Evolutionary conservation across 1,284 basidiomycete genomes (phyloP), one percentile per base, ranked within the genome.

Genomic region (Anthracocystis walkeri): DNA sequence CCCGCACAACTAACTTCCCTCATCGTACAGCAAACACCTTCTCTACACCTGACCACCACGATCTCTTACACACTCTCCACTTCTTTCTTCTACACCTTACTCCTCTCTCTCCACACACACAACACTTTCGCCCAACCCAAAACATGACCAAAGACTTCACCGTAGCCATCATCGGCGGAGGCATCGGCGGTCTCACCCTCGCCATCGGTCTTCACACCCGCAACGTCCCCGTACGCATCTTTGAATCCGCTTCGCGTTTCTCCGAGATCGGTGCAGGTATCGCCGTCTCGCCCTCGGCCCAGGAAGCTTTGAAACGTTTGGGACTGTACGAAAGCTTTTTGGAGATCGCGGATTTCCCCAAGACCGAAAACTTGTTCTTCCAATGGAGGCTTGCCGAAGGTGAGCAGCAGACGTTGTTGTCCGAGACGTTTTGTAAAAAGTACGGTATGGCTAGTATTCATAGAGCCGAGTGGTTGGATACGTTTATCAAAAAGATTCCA

Each of bases 221-320:
- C 0, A 57, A 60, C 41, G 58, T 78, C 5, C 60, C 61, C 20
- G 66, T 76, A 0, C 63, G 53, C 29, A 60, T 78, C 56, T 78
- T 76, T n/a, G 77, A 78, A 46, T 45, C 51, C 8, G 77, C 77
- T 10, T 25, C 63, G 27, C 48, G 65, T 44, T 77, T 75, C 48
- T 46, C 56, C 38, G 72, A 76, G 65, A 71, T 78, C 25, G 77
- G 77, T 7, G 77, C 77, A 0, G 77, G 77, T 2, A 70, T 78
- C 25, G 52, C 73, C 23, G 60, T 73, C 23, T 58, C 60, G 0
- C 67, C 64, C 21, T 62, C 66, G 8, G 59, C 74, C 0, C 70
- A 72, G 25, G 50, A 58, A n/a, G 74, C 70, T 1, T 53, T 79
- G 3, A 45, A 63, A 18, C 53, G 53, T 1, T 65, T 79, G n/a